Evolutionary conservation across 2,329 filamentous ascomycete species (phyloP).

Genomic region (Ophiocordyceps robertsii): DNA sequence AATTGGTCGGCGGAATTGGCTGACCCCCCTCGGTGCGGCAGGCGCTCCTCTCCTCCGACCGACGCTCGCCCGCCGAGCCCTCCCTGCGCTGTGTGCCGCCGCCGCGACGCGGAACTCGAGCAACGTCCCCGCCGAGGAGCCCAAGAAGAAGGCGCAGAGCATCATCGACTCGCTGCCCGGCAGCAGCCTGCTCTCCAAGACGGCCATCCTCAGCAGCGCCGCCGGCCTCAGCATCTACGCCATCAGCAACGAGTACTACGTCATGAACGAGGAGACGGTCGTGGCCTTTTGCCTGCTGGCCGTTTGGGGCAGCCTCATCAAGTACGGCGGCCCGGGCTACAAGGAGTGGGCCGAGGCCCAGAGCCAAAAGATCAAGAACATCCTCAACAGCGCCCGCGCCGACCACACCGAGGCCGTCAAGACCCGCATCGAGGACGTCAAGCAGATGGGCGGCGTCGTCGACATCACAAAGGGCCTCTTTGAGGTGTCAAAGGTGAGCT

Average conservation of each 20-base stretch:
- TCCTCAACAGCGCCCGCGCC: constrained; percentile 84
- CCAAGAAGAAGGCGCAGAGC: constrained; percentile 93
- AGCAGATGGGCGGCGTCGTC: constrained; percentile 88
- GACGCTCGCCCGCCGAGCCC: constrained; percentile 58
- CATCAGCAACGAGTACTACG: constrained; percentile 99
- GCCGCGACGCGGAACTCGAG: constrained; percentile 58
- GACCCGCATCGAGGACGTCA: constrained; percentile 82
- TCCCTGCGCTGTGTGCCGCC: constrained; percentile 61
- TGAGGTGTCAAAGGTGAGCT: constrained; percentile 83
- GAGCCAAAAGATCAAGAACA: constrained; percentile 83
- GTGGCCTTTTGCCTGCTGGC: constrained; percentile 84
- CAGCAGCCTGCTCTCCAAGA: constrained; percentile 87
- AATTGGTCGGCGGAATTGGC: neutral
- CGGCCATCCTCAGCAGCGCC: constrained; percentile 86
- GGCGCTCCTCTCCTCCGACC: constrained; percentile 87
- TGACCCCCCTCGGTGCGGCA: constrained; percentile 22
- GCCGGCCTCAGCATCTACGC: constrained; percentile 86
- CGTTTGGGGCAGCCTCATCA: constrained; percentile 85
- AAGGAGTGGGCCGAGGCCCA: constrained; percentile 82
- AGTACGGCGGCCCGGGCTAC: constrained; percentile 88
- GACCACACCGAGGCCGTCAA: constrained; percentile 95
- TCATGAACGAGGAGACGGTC: constrained; percentile 97
- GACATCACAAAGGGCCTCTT: constrained; percentile 96
- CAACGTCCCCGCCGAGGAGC: constrained; percentile 71
- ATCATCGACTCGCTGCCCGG: constrained; percentile 89